Percentiles rank a stretch among this genome's conserved stretches.
These are phyloP conservation scores for Daldinia eschscholtzii DNA, from an alignment of 2,329 filamentous ascomycete species.

Conservation along the genomic window DNA sequence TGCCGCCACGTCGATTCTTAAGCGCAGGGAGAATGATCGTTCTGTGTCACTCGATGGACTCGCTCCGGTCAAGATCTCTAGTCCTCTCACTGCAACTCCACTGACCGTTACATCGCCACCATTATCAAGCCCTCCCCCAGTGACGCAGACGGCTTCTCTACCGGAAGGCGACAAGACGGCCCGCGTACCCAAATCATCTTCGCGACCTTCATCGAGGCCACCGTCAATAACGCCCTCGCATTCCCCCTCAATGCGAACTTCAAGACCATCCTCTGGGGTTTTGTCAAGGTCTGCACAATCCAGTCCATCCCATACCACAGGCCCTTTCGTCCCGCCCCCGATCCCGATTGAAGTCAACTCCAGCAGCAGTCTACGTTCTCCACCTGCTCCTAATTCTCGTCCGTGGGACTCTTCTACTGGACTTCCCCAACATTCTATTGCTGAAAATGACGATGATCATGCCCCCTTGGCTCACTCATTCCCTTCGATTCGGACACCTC, in stretches of 20 bases:
- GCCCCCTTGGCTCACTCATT: conserved; percentile 39
- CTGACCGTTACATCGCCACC: conserved; percentile 34
- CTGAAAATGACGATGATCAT: conserved; percentile 39
- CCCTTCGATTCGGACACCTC: conserved; percentile 42
- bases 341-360: conserved; percentile 50
- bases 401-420: conserved; percentile 23
- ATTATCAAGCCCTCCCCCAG: conserved; percentile 26
- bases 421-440: conserved; percentile 35
- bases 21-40: conserved; percentile 48
- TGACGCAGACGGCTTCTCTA: conserved; percentile 19
- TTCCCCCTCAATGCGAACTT: conserved; percentile 16
- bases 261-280: conserved; percentile 41
- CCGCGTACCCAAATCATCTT: conserved; percentile 29
- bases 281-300: conserved; percentile 44
- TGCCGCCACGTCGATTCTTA: conserved; percentile 52
- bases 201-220: conserved; percentile 33
- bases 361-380: conserved; percentile 47
- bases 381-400: conserved; percentile 22
- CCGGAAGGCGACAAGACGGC: conserved; percentile 18
- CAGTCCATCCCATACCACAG: conserved; percentile 46
- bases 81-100: conserved; percentile 45
- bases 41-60: conserved; percentile 48
- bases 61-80: conserved; percentile 49
- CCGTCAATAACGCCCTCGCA: conserved; percentile 39
- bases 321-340: conserved; percentile 50